Base-by-base conservation (phyloP, 163 green algal species). In the Prototheca wickerhamii region DNA sequence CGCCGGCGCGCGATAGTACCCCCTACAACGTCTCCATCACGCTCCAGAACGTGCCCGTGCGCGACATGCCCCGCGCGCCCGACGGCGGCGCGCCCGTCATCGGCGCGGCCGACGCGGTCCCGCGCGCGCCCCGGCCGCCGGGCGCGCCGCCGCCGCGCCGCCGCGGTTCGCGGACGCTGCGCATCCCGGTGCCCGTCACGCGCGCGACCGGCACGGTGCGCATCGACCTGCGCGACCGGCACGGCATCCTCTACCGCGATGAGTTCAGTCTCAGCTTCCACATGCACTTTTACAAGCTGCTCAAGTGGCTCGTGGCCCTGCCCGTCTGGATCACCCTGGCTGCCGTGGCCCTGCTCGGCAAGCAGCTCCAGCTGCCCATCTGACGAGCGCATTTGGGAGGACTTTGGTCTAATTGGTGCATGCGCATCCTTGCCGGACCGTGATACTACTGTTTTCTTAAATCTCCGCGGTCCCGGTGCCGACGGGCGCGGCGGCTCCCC, bases 201-300 rank as follows among this genome's bases (percentile, higher is more conserved):
- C 78, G 88, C 25, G 78, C 84, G 21, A 91, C 86, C 1, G 86
- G 83, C 21, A 83, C 76, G 3, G 70, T 95, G 29, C 68, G 74
- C 20, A 26, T 97, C 0, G 80, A 91, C 62, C 84, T 97, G 75
- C 62, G 64, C 23, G 87, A 95, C 68, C 66, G 73, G 26, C 58
- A 2, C 15, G 54, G 44, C 20, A 61, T 81, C 23, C 31, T 67
- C 3, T 84, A 80, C 63, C 56, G 56, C 26, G 91, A 98, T 70
- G 82, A 91, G 60, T 97, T 97, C 70, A 64, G 77, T 30, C 70
- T 97, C 23, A 91, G 81, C 59, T 98, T 98, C 79, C 89, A 98
- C 80, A 83, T 96, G 59, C 84, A 95, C 77, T 96, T 90, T 75
- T 88, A 97, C 76, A 87, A 88, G 42, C 68, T 92, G 42, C 76